Evolutionary conservation across 495 filamentous ascomycete genomes (phyloP).

Genomic region (Aspergillus asperescens): DNA sequence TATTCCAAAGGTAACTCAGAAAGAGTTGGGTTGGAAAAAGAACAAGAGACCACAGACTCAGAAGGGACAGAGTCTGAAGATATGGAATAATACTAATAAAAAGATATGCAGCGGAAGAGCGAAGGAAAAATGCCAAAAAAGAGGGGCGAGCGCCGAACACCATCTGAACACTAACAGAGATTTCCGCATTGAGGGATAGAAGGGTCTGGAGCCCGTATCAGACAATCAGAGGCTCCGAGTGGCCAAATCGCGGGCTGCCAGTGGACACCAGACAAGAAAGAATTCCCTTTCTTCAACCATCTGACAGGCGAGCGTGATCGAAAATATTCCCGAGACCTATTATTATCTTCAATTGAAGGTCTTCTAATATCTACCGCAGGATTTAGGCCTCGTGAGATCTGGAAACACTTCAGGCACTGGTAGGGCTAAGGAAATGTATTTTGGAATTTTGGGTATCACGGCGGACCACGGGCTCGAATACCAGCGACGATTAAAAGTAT

Average conservation of each 20-base stretch:
- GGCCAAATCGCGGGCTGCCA: background rate
- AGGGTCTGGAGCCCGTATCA: background rate
- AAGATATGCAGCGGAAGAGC: slow-evolving; percentile 7
- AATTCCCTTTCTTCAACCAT: background rate
- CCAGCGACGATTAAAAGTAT: too few species aligned
- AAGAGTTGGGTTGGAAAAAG: background rate
- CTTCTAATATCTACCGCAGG: too few species aligned
- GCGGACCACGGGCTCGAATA: too few species aligned
- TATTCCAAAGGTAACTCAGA: slow-evolving; percentile 11
- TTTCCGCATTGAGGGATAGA: slow-evolving; percentile 22
- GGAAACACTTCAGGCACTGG: too few species aligned
- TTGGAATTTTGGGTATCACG: too few species aligned
- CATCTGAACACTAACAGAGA: slow-evolving; percentile 18
- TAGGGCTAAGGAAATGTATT: too few species aligned
- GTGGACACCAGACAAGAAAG: background rate
- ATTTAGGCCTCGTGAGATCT: too few species aligned
- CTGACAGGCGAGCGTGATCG: too few species aligned
- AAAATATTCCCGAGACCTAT: too few species aligned
- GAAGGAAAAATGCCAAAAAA: slow-evolving; percentile 11
- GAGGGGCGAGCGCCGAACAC: slow-evolving; percentile 4
- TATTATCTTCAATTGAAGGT: background rate
- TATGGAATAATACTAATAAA: background rate
- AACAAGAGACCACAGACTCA: background rate
- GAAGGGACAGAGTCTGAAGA: slow-evolving; percentile 6
- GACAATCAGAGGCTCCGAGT: slow-evolving; percentile 3